Percentiles rank a stretch among this genome's conserved stretches.
Conservation (phyloP, 495 filamentous ascomycete genomes). For the Cladorrhinum samala region DNA sequence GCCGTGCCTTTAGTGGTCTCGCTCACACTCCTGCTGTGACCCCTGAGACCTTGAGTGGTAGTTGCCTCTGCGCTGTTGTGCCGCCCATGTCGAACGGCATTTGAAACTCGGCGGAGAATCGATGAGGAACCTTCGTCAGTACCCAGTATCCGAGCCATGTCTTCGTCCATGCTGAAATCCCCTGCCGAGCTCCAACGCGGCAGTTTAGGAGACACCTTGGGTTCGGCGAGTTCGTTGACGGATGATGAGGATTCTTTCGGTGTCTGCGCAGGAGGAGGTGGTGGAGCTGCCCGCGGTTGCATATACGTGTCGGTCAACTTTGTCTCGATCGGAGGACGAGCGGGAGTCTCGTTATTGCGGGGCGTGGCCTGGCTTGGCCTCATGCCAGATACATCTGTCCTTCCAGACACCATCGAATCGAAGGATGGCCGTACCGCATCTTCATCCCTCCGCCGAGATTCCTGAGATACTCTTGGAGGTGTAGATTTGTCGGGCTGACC, state of each 20-base stretch:
- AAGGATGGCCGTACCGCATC: constrained; percentile 36
- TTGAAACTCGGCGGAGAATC: constrained; percentile 81
- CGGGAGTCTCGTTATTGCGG: constrained; percentile 31
- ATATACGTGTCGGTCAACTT: constrained; percentile 54
- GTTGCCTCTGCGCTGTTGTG: constrained; percentile 63
- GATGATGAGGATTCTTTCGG: constrained; percentile 54
- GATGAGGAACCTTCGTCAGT: constrained; percentile 64
- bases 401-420: constrained; percentile 28
- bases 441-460: constrained; percentile 42
- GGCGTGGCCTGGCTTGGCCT: constrained; percentile 35
- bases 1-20: constrained; percentile 50
- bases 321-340: constrained; percentile 31
- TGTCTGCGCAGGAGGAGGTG: constrained; percentile 47
- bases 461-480: constrained; percentile 45
- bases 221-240: constrained; percentile 36
- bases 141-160: constrained; percentile 73
- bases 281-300: constrained; percentile 55
- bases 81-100: constrained; percentile 87
- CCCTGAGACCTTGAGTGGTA: constrained; percentile 31
- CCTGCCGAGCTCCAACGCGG: constrained; percentile 66
- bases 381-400: constrained; percentile 20
- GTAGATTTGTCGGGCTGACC: constrained; percentile 32
- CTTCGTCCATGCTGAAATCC: constrained; percentile 86
- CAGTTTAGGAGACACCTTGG: constrained; percentile 63
- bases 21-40: constrained; percentile 50